These are phyloP conservation scores for Entoloma clypeatum DNA, from an alignment of 1,284 basidiomycete genomes.

Conservation along the genomic window DNA sequence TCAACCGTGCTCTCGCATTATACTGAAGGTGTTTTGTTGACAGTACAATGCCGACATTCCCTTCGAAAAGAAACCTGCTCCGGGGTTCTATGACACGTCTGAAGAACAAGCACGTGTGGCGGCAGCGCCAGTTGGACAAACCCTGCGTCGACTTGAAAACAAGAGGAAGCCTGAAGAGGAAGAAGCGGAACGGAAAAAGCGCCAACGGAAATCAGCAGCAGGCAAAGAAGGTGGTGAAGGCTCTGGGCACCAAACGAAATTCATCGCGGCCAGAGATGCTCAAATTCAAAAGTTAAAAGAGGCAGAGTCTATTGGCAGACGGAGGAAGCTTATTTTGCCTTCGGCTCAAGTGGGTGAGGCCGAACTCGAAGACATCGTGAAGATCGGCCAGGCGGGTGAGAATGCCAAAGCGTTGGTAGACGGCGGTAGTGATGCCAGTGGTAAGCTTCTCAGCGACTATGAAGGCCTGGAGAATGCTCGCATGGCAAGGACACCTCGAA, in stretches of 20 bases:
- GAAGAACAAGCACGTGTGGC: slow-evolving; percentile 91
- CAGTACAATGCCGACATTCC: slow-evolving; percentile 98
- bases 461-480: slow-evolving; percentile 83
- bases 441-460: slow-evolving; percentile 87
- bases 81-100: slow-evolving; percentile 96
- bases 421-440: slow-evolving; percentile 81
- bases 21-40: slow-evolving; percentile 9
- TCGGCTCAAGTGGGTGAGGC: slow-evolving; percentile 92
- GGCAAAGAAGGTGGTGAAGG: slow-evolving; percentile 60
- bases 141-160: slow-evolving; percentile 83
- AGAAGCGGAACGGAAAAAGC: slow-evolving; percentile 81
- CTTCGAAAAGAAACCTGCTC: slow-evolving; percentile 93
- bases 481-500: slow-evolving; percentile 90
- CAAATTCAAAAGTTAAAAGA: slow-evolving; percentile 98
- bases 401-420: slow-evolving; percentile 81
- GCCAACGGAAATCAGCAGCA: slow-evolving; percentile 61
- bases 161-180: slow-evolving; percentile 93
- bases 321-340: slow-evolving; percentile 85
- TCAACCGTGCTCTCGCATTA: slow-evolving; percentile 3
- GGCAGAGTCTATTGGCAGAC: slow-evolving; percentile 89
- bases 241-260: slow-evolving; percentile 79
- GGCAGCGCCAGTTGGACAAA: slow-evolving; percentile 88
- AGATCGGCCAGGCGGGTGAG: slow-evolving; percentile 93
- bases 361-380: slow-evolving; percentile 97
- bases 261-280: slow-evolving; percentile 89